Conservation (phyloP, 805 yeast genomes). For the Starmera dryadoides region DNA sequence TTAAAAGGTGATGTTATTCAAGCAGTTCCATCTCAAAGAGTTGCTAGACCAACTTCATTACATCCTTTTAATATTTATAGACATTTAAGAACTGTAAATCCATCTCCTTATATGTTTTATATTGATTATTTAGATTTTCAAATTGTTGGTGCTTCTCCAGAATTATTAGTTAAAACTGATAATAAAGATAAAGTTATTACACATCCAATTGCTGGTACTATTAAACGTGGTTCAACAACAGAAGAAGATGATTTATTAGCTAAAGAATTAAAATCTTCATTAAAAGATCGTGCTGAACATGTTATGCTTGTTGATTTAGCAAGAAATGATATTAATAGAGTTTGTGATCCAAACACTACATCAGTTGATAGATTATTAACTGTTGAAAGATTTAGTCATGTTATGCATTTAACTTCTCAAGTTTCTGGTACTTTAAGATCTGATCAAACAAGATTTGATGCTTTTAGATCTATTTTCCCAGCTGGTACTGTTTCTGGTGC, state of each 20-base stretch:
- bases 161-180: constrained; percentile 80
- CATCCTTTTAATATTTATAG: constrained; percentile 97
- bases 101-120: constrained; percentile 94
- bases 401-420: constrained; percentile 92
- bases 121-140: constrained; percentile 90
- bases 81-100: constrained; percentile 91
- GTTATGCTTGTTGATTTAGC: constrained; percentile 98
- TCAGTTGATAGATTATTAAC: constrained; percentile 83
- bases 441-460: constrained; percentile 89
- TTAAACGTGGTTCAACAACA: constrained; percentile 79
- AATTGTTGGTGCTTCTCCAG: constrained; percentile 97
- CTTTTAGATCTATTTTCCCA: constrained; percentile 95
- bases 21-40: constrained; percentile 97
- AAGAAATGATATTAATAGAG: constrained; percentile 89
- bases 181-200: constrained; percentile 67
- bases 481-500: constrained; percentile 99
- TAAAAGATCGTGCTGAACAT: constrained; percentile 96
- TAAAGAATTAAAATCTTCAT: constrained; percentile 57
- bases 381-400: constrained; percentile 92
- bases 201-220: constrained; percentile 98
- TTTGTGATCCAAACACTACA: constrained; percentile 83
- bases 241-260: constrained; percentile 91
- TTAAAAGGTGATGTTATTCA: constrained; percentile 91
- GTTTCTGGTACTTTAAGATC: constrained; percentile 85
- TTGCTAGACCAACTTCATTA: constrained; percentile 87